A percentile compares a stretch with the other conserved stretches of the same genome.
These are phyloP conservation scores for Nemania serpens DNA, from an alignment of 2,329 filamentous ascomycete genomes.

Conservation along the genomic window DNA sequence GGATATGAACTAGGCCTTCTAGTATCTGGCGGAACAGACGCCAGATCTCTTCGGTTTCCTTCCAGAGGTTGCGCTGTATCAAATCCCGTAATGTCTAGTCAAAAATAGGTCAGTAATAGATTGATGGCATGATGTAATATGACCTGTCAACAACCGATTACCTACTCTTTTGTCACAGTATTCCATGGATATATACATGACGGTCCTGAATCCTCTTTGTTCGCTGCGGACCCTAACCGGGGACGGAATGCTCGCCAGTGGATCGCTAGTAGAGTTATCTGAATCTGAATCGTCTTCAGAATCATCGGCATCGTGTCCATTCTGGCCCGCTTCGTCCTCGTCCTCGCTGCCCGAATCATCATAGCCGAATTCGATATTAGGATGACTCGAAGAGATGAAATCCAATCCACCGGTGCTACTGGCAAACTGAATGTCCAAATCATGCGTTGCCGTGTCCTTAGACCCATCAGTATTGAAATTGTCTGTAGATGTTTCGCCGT, in stretches of 20 bases:
- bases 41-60: constrained; percentile 81
- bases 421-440: constrained; percentile 61
- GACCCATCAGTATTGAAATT: constrained; percentile 44
- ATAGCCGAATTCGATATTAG: constrained; percentile 78
- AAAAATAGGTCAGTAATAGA: neutral
- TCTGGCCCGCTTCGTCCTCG: constrained; percentile 43
- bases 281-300: constrained; percentile 51
- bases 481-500: constrained; percentile 61
- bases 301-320: constrained; percentile 17
- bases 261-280: constrained; percentile 28
- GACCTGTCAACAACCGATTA: constrained; percentile 17
- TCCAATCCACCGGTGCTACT: constrained; percentile 82
- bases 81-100: constrained; percentile 80
- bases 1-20: constrained; percentile 88
- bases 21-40: constrained; percentile 88
- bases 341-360: constrained; percentile 56
- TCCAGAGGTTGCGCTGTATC: constrained; percentile 75
- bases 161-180: constrained; percentile 88
- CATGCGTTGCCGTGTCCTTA: constrained; percentile 48
- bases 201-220: constrained; percentile 65
- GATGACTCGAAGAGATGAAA: constrained; percentile 86
- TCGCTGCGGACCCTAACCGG: constrained; percentile 40
- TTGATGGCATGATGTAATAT: neutral
- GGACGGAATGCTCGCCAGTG: constrained; percentile 30
- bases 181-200: constrained; percentile 98